Percentiles rank a stretch among this genome's conserved stretches.
These are phyloP conservation scores for Pythium brachiatum DNA, from an alignment of 352 stramenopile genomes.

Conservation along the genomic window DNA sequence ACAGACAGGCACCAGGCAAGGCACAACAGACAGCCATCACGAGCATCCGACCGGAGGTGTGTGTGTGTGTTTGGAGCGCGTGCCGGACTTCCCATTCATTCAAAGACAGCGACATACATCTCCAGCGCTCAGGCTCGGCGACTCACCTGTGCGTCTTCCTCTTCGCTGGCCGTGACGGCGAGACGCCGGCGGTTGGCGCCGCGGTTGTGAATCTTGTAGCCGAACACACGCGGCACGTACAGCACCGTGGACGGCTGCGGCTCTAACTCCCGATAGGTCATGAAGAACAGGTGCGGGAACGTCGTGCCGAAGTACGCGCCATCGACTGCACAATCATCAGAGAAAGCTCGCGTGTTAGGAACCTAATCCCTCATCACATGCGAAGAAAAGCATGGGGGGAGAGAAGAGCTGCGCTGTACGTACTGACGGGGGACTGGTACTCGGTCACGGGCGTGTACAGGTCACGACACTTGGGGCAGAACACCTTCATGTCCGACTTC, in stretches of 20 bases:
- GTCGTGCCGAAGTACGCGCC: constrained; percentile 98
- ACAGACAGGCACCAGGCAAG: constrained; percentile 28
- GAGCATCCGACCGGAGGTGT: constrained; percentile 30
- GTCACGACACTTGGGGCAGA: constrained; percentile 87
- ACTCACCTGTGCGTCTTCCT: constrained; percentile 81
- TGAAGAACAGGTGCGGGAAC: constrained; percentile 98
- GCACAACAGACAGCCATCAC: constrained; percentile 27
- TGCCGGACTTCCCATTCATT: constrained; percentile 15
- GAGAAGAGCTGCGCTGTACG: no score
- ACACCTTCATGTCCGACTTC: constrained; percentile 90
- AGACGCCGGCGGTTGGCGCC: constrained; percentile 79
- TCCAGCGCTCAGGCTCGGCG: constrained; percentile 10
- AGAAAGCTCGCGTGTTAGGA: neutral
- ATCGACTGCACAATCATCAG: constrained; percentile 70
- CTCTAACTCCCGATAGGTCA: constrained; percentile 95
- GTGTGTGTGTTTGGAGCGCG: constrained; percentile 26
- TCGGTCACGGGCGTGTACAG: constrained; percentile 83
- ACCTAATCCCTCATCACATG: neutral
- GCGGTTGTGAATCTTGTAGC: constrained; percentile 92
- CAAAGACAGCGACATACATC: constrained; percentile 12
- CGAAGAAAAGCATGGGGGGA: no score
- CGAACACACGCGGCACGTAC: constrained; percentile 90
- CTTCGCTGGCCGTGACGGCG: constrained; percentile 74
- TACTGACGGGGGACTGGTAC: constrained; percentile 83
- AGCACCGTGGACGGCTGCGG: constrained; percentile 77